Percentiles rank a stretch among this genome's conserved stretches.
These are phyloP conservation scores for Tetrapisispora fleetii DNA, from an alignment of 805 yeast species.

Conservation along the genomic window DNA sequence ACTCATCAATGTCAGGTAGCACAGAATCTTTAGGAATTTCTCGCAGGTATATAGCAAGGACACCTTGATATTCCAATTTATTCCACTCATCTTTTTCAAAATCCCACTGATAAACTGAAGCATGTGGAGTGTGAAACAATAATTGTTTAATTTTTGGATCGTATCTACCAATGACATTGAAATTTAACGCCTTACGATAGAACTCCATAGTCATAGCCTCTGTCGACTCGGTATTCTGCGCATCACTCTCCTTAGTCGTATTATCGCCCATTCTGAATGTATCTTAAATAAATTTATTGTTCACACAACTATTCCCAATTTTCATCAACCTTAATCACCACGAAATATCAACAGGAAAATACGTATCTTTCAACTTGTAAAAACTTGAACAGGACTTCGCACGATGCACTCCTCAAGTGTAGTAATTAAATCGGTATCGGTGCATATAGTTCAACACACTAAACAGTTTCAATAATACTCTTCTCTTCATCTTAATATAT, in stretches of 20 bases:
- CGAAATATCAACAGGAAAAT: too few species aligned
- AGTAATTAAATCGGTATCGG: too few species aligned
- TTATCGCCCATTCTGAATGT: neutral
- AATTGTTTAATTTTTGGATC: conserved; percentile 64
- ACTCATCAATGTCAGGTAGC: conserved; percentile 10
- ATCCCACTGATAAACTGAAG: conserved; percentile 59
- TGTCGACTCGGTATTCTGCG: neutral
- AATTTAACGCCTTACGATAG: conserved; percentile 58
- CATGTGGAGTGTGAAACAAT: conserved; percentile 59
- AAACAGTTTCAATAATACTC: too few species aligned
- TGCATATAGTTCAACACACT: too few species aligned
- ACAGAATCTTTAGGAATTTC: conserved; percentile 26
- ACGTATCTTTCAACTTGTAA: too few species aligned
- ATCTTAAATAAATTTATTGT: neutral
- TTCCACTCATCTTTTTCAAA: conserved; percentile 54
- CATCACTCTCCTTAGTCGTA: neutral
- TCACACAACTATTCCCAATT: too few species aligned
- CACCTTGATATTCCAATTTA: conserved; percentile 61
- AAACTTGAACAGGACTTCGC: too few species aligned
- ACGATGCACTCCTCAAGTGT: too few species aligned
- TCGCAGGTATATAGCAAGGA: conserved; percentile 54
- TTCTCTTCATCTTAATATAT: too few species aligned
- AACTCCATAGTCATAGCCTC: conserved; percentile 34
- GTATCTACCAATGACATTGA: conserved; percentile 67
- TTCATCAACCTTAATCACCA: too few species aligned